Evolutionary conservation across 331 rosid species (phyloP), one percentile per base, ranked within the genome.

Genomic region (Dryas integrifolia): DNA sequence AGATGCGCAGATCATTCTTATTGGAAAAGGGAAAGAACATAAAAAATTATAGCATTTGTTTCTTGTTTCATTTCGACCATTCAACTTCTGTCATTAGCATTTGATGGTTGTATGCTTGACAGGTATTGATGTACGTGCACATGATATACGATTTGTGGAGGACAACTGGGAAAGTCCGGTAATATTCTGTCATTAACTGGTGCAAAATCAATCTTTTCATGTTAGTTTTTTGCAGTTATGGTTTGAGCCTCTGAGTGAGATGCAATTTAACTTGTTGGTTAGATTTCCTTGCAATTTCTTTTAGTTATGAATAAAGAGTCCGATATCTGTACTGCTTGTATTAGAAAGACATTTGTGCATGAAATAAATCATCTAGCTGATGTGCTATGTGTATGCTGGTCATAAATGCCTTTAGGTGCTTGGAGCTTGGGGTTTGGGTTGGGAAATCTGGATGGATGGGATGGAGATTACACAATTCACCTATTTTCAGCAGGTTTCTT

Each of bases 111-210:
- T 68, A 21, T 75, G 44, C 67, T 64, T 88, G 72, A 69, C 79
- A 94, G 98, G 98, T 72, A 89, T 94, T 50, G 92, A 94, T 85
- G 91, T 91, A 65, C 66, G 74, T 50, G 88, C 90, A 39, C 98
- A 91, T 89, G 98, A 94, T 85, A 89, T 91, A 85, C 82, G 97
- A 67, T 94, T 94, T 84, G 98, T 94, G 81, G 98, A 91, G 86
- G 97, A 94, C 85, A 94, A 94, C 77, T 94, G 97, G 98, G 98
- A 94, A 92, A 94, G 97, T 83, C 98, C 96, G 95, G 98, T 94
- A 94, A 82, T 75, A 65, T 72, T 18, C 76, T 15, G 30, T 79
- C 77, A 56, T 84, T 72, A 65, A 11, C 58, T 70, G 26, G 60
- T 67, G 65, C 77, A 15, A 51, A 46, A 72, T 2, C 70, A 67